A percentile compares a stretch with the other conserved stretches of the same genome.
phyloP scores from a whole-genome alignment of 1,139 yeast species.

The Ogataea hybrid region DNA sequence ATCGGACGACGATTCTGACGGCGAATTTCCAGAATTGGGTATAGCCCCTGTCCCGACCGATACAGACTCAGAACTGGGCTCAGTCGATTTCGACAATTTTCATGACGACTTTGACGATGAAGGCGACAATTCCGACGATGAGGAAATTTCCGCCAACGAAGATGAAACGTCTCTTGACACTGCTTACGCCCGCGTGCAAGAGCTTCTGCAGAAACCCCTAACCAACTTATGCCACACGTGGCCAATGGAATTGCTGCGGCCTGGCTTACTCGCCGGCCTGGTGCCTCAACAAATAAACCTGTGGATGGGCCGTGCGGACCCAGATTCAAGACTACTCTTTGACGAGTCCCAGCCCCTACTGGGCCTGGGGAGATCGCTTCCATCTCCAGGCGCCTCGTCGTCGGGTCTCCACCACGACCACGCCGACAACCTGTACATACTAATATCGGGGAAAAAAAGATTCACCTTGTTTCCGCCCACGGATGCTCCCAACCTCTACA shows the following conservation, averaged over 20 bases:
- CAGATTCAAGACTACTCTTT: constrained; percentile 17
- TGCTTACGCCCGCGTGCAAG: constrained; percentile 35
- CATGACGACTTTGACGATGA: constrained; percentile 44
- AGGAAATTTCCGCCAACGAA: constrained; percentile 20
- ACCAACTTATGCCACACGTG: constrained; percentile 37
- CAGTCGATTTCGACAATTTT: constrained; percentile 44
- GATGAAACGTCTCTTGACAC: constrained; percentile 20
- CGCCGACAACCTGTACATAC: constrained; percentile 68
- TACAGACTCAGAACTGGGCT: constrained; percentile 29
- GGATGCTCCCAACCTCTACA: constrained; percentile 54
- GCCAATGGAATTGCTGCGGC: constrained; percentile 41
- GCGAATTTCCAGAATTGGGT: constrained; percentile 9
- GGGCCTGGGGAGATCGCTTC: constrained; percentile 52
- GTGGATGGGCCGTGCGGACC: constrained; percentile 56
- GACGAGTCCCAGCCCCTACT: constrained; percentile 30
- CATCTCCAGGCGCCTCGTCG: constrained; percentile 52
- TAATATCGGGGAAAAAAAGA: constrained; percentile 59
- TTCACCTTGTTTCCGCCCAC: constrained; percentile 65
- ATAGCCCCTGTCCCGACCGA: background rate
- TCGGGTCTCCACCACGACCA: constrained; percentile 84
- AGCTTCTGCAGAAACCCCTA: constrained; percentile 62
- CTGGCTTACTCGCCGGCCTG: constrained; percentile 40
- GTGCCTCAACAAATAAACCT: constrained; percentile 70
- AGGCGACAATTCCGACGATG: constrained; percentile 23
- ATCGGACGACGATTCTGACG: constrained; percentile 20